Evolutionary conservation across 768 basidiomycete genomes (phyloP).

Genomic region (Dacryopinax primogenitus): DNA sequence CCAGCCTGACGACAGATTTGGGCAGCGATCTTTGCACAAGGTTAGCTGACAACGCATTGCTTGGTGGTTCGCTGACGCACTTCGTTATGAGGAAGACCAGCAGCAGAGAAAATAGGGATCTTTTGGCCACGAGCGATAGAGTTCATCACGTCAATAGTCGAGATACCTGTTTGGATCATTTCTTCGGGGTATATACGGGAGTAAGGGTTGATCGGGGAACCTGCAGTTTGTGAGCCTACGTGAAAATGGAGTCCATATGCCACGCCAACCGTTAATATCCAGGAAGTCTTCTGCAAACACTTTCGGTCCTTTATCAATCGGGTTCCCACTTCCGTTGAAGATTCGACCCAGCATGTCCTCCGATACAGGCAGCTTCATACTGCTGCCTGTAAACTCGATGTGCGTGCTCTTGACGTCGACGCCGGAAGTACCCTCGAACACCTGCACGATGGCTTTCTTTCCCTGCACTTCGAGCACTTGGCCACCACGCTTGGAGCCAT

Average conservation of each 20-base stretch:
- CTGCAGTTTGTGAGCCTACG: conserved; percentile 31
- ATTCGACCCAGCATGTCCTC: conserved; percentile 99
- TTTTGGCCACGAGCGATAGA: conserved; percentile 99
- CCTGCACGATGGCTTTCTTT: conserved; percentile 98
- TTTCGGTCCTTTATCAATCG: conserved; percentile 96
- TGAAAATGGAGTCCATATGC: conserved; percentile 16
- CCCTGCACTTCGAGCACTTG: conserved; percentile 97
- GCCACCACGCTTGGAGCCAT: conserved; percentile 88
- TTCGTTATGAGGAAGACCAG: conserved; percentile 97
- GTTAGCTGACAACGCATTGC: conserved; percentile 5
- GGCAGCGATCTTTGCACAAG: conserved; percentile 69
- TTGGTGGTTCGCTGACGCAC: conserved; percentile 33
- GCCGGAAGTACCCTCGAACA: conserved; percentile 96
- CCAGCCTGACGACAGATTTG: conserved; percentile 99
- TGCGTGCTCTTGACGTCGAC: conserved; percentile 96
- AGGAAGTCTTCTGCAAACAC: conserved; percentile 99
- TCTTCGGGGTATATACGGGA: conserved; percentile 99
- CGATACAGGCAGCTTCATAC: conserved; percentile 97
- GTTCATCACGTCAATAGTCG: conserved; percentile 95
- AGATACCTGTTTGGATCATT: conserved; percentile 99
- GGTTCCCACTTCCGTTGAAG: conserved; percentile 96
- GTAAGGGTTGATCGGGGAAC: conserved; percentile 94
- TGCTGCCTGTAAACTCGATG: conserved; percentile 94
- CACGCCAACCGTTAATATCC: conserved; percentile 83
- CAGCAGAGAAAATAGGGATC: conserved; percentile 99